A percentile compares a stretch with the other conserved stretches of the same genome.
These are phyloP conservation scores for Septoria petroselini DNA, from an alignment of 2,329 filamentous ascomycete species.

Conservation along the genomic window DNA sequence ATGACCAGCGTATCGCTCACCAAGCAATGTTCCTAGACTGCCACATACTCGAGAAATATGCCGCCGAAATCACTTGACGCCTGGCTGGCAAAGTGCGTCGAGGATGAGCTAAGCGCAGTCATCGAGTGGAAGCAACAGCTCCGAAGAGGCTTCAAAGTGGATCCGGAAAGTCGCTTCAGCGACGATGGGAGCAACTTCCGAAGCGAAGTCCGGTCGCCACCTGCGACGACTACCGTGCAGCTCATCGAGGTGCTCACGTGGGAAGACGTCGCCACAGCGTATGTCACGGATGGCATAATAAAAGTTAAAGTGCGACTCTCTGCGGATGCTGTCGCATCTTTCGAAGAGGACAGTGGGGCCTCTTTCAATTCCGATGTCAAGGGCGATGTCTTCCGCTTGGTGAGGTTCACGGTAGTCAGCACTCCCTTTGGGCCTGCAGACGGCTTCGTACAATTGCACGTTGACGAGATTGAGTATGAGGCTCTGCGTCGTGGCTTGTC, in stretches of 20 bases:
- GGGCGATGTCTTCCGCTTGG: slow-evolving; percentile 31
- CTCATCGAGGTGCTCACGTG: slow-evolving; percentile 24
- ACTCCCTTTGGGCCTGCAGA: slow-evolving; percentile 31
- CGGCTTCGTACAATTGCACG: slow-evolving; percentile 28
- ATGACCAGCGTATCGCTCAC: neutral
- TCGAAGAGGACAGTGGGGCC: slow-evolving; percentile 30
- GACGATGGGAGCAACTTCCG: slow-evolving; percentile 37
- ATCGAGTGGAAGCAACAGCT: slow-evolving; percentile 30
- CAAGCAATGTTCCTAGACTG: slow-evolving; percentile 10
- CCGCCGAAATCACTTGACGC: slow-evolving; percentile 23
- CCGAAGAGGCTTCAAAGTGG: slow-evolving; percentile 25
- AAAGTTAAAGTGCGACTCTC: slow-evolving; percentile 31
- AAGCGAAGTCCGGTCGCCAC: slow-evolving; percentile 18
- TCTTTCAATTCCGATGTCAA: slow-evolving; percentile 24
- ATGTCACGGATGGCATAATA: slow-evolving; percentile 31
- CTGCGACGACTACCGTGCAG: slow-evolving; percentile 19
- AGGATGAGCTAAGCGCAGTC: slow-evolving; percentile 29
- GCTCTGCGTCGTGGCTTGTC: slow-evolving; percentile 28
- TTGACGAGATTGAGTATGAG: slow-evolving; percentile 32
- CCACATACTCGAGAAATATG: slow-evolving; percentile 16
- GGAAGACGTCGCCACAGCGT: slow-evolving; percentile 18
- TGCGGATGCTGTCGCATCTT: slow-evolving; percentile 20
- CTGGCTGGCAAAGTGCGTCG: slow-evolving; percentile 34
- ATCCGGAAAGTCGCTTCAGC: slow-evolving; percentile 28
- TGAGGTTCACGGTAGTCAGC: slow-evolving; percentile 29